A percentile compares a stretch with the other conserved stretches of the same genome.
Evolutionary conservation across 108 stramenopile species (phyloP).

Genomic region (Nitzschia sp.): DNA sequence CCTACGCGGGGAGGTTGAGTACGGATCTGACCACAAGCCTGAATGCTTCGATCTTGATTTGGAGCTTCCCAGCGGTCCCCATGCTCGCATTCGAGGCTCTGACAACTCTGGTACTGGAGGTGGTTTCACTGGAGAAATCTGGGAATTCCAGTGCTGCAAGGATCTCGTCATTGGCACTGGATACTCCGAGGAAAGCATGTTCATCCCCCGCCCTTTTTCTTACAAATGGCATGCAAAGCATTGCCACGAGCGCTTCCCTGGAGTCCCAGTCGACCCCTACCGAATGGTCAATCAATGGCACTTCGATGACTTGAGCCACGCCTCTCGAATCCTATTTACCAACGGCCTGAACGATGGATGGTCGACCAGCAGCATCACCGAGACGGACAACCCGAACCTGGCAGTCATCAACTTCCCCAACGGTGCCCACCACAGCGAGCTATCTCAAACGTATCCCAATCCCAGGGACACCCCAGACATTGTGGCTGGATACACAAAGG

Average conservation of each 20-base stretch:
- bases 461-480: slow-evolving; percentile 71
- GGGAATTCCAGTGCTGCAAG: slow-evolving; percentile 74
- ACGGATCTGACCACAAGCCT: slow-evolving; percentile 17
- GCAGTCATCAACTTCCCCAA: slow-evolving; percentile 74
- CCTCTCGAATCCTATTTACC: slow-evolving; percentile 67
- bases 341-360: slow-evolving; percentile 56
- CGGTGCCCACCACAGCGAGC: slow-evolving; percentile 82
- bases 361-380: slow-evolving; percentile 56
- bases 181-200: slow-evolving; percentile 25
- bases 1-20: slow-evolving; percentile 6
- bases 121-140: slow-evolving; percentile 60
- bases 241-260: slow-evolving; percentile 62
- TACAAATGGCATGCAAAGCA: slow-evolving; percentile 51
- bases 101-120: slow-evolving; percentile 76
- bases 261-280: slow-evolving; percentile 49
- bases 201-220: slow-evolving; percentile 16
- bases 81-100: slow-evolving; percentile 58
- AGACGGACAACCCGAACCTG: slow-evolving; percentile 55
- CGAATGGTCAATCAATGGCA: slow-evolving; percentile 50
- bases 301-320: slow-evolving; percentile 62
- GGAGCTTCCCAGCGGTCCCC: slow-evolving; percentile 62
- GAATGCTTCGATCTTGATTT: slow-evolving; percentile 65
- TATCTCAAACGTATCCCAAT: slow-evolving; percentile 37
- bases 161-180: slow-evolving; percentile 17
- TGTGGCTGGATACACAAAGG: slow-evolving; percentile 47